These are phyloP conservation scores for Millerozyma miso DNA, from an alignment of 805 yeast genomes.

Conservation along the genomic window DNA sequence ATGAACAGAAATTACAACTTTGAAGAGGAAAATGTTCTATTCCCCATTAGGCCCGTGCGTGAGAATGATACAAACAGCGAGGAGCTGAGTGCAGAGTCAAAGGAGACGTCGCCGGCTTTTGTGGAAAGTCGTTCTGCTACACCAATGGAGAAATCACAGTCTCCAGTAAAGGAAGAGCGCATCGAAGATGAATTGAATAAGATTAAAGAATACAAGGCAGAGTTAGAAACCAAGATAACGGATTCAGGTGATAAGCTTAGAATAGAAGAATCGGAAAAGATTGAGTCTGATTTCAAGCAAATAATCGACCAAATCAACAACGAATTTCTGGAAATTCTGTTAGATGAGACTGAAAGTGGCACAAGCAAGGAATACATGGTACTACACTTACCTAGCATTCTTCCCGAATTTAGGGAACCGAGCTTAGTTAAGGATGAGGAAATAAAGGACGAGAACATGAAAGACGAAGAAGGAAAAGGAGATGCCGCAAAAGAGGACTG, in stretches of 20 bases:
- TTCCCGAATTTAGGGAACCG: slow-evolving; percentile 33
- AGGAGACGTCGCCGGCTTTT: slow-evolving; percentile 8
- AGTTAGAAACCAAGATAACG: slow-evolving; percentile 24
- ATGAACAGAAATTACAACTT: slow-evolving; percentile 59
- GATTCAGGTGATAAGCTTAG: slow-evolving; percentile 26
- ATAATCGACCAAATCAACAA: slow-evolving; percentile 24
- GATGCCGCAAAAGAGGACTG: slow-evolving; percentile 7
- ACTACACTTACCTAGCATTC: slow-evolving; percentile 46
- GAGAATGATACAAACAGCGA: slow-evolving; percentile 34
- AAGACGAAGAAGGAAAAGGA: too few relatives aligned
- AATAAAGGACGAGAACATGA: background rate
- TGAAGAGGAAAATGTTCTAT: slow-evolving; percentile 51
- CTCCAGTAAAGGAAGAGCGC: slow-evolving; percentile 27
- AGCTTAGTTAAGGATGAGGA: background rate
- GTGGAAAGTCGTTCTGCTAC: background rate
- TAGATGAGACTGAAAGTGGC: slow-evolving; percentile 6
- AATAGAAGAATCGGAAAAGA: slow-evolving; percentile 25
- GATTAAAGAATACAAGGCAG: slow-evolving; percentile 22
- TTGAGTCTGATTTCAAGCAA: slow-evolving; percentile 27
- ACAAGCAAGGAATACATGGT: slow-evolving; percentile 25
- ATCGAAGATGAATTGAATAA: slow-evolving; percentile 23
- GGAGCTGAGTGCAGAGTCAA: slow-evolving; percentile 6
- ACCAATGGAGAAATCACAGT: background rate
- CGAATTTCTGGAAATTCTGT: slow-evolving; percentile 17
- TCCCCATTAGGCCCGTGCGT: slow-evolving; percentile 70